Evolutionary conservation across 495 filamentous ascomycete genomes (phyloP), one percentile per base, ranked within the genome.

Genomic region (Penicillium pulvis): DNA sequence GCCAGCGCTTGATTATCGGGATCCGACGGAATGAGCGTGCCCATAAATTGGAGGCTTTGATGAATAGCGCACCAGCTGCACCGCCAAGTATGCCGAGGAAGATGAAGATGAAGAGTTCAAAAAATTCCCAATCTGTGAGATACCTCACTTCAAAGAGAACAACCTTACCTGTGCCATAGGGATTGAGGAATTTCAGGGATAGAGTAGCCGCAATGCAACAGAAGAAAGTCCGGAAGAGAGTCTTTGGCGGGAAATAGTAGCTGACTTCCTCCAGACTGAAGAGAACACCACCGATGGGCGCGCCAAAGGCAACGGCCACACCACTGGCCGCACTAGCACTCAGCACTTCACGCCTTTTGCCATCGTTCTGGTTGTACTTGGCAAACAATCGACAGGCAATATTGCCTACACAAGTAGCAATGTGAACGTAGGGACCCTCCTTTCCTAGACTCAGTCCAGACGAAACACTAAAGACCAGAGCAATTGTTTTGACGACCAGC

Each of bases 211-310:
- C 90, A 65, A 98, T 98, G 73, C 93, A 98, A 73, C 92, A 97
- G 75, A 97, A 98, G 78, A 98, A 98, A 1, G 94, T 98, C 41
- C 94, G 82, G 76, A 98, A 98, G 4, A 98, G 84, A 3, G 93
- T 97, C 75, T 98, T 98, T n/a, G 94, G 90, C 4, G 93, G 94
- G 72, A 97, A 97, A 70, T 97, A 98, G 71, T 98, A 98, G 71
- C 82, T 90, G 66, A 97, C 91, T 80, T 98, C 93, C 73, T 98
- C 93, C 24, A 98, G 75, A 54, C 92, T 91, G 71, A 98, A 98
- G 8, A 98, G 81, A 14, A 98, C 93, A 39, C 93, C 93, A 10
- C 91, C 91, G 51, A 97, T 88, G 11, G 93, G 93, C 2, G 93
- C 92, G 26, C 93, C 93, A 70, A 98, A 98, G 20, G 93, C 93